Conservation (phyloP, 2,329 filamentous ascomycete genomes). For the Claviceps sp. region DNA sequence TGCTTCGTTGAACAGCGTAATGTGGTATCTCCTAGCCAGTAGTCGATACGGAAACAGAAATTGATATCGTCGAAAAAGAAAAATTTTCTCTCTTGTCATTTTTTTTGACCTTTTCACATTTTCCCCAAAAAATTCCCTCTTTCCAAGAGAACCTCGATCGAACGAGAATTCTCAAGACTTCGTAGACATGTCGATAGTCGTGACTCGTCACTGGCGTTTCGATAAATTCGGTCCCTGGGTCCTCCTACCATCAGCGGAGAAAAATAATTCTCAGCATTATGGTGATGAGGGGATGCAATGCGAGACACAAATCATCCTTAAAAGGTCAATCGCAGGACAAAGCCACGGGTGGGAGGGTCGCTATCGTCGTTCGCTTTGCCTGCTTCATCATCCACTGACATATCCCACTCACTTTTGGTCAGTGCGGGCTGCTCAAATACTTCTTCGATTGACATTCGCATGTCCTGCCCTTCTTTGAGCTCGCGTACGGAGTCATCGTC, state of each 20-base stretch:
- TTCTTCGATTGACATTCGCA: slow-evolving; percentile 57
- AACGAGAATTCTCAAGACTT: background rate
- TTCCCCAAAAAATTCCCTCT: background rate
- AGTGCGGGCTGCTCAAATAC: slow-evolving; percentile 18
- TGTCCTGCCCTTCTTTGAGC: slow-evolving; percentile 81
- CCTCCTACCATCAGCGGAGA: background rate
- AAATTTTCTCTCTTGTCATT: background rate
- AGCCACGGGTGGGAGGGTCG: slow-evolving; percentile 3
- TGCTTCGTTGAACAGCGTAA: background rate
- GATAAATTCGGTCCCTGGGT: background rate
- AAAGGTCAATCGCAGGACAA: slow-evolving; percentile 10
- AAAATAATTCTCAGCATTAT: background rate
- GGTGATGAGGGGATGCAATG: background rate
- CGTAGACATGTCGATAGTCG: background rate
- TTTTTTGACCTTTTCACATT: background rate
- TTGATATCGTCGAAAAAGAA: background rate
- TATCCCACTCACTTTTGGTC: slow-evolving; percentile 47
- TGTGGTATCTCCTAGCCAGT: slow-evolving; percentile 5
- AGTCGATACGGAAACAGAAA: background rate
- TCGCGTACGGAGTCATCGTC: slow-evolving; percentile 82
- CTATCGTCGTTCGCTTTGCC: slow-evolving; percentile 16
- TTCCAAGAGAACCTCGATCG: background rate
- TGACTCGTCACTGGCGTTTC: background rate
- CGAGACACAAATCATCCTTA: background rate
- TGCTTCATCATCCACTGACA: slow-evolving; percentile 37